These are phyloP conservation scores for Aspergillus sp. DNA, from an alignment of 2,329 filamentous ascomycete genomes.

Conservation along the genomic window DNA sequence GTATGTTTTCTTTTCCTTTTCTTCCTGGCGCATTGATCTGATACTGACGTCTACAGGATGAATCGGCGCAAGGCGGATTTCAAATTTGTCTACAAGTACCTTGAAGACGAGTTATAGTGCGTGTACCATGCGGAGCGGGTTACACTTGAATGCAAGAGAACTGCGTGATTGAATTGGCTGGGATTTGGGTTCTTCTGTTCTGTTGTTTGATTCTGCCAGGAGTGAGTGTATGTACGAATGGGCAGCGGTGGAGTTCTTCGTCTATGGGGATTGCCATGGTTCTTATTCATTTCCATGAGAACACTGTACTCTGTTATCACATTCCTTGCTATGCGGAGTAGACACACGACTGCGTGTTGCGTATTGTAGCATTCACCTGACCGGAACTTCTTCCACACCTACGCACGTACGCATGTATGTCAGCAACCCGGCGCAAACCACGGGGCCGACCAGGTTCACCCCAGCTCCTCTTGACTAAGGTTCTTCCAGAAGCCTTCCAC, in stretches of 20 bases:
- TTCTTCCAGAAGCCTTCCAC: neutral
- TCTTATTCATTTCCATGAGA: neutral
- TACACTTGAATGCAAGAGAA: neutral
- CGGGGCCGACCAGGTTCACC: neutral
- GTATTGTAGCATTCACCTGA: neutral
- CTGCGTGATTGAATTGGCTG: constrained; percentile 2
- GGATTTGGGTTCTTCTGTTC: constrained; percentile 3
- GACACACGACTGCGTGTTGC: neutral
- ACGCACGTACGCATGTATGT: neutral
- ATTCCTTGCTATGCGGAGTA: neutral
- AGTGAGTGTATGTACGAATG: constrained; percentile 27
- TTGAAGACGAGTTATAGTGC: constrained; percentile 77
- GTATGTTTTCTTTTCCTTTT: constrained; percentile 48
- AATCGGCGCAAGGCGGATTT: constrained; percentile 96
- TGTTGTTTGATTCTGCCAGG: constrained; percentile 10
- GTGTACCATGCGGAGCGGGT: constrained; percentile 6
- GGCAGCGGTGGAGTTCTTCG: constrained; percentile 23
- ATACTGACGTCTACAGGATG: constrained; percentile 61
- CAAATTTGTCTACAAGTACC: constrained; percentile 95
- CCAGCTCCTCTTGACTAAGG: neutral
- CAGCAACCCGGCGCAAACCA: neutral
- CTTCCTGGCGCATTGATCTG: constrained; percentile 9
- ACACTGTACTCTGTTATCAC: neutral
- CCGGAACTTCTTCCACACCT: neutral
- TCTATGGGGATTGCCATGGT: neutral